These are phyloP conservation scores for Hibiscus trionum DNA, from an alignment of 345 rosid species.

Conservation along the genomic window DNA sequence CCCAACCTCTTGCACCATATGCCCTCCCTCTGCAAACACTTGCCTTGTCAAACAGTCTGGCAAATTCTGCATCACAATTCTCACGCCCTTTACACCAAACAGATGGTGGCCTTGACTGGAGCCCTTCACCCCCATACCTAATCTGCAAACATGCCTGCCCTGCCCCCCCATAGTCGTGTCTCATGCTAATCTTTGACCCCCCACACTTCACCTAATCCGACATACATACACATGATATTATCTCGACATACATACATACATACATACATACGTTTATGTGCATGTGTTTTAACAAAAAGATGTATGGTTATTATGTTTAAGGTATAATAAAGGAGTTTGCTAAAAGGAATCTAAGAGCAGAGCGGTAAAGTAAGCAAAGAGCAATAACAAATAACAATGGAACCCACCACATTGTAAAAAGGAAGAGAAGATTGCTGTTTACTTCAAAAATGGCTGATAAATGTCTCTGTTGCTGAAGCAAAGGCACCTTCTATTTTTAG, in stretches of 20 bases:
- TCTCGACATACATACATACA: no score
- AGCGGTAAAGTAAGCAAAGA: neutral
- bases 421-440: neutral
- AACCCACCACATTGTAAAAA: neutral
- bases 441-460: neutral
- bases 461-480: conserved; percentile 4
- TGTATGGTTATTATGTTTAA: neutral
- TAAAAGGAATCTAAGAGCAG: neutral
- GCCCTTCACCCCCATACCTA: neutral
- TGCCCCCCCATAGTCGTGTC: neutral
- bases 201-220: neutral
- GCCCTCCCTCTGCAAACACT: neutral
- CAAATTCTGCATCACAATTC: neutral
- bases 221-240: no score
- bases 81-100: no score
- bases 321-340: neutral
- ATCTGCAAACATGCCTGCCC: neutral
- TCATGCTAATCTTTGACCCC: neutral
- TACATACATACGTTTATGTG: no score
- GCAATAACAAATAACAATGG: neutral
- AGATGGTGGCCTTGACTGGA: neutral
- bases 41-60: neutral
- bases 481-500: neutral
- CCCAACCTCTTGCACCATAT: conserved; percentile 16
- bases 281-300: no score